Conservation (phyloP, 2,329 filamentous ascomycete species). For the Arthroderma sp. region DNA sequence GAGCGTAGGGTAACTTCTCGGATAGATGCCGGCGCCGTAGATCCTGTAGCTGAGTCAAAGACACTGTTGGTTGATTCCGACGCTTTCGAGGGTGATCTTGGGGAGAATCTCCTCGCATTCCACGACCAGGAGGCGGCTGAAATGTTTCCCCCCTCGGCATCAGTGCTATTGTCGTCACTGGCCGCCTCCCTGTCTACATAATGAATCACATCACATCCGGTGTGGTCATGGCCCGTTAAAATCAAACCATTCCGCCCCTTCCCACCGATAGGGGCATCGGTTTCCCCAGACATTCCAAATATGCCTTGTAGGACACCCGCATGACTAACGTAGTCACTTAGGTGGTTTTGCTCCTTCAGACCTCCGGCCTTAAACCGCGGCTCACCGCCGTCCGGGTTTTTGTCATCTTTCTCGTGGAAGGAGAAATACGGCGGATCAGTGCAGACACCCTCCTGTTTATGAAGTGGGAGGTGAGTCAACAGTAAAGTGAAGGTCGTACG, state of each 20-base stretch:
- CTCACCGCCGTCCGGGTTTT: constrained; percentile 16
- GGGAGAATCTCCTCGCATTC: constrained; percentile 25
- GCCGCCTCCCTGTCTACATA: constrained; percentile 51
- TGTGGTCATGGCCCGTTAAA: constrained; percentile 88
- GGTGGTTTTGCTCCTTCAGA: constrained; percentile 80
- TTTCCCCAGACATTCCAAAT: constrained; percentile 60
- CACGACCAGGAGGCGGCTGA: constrained; percentile 22
- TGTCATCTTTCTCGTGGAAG: constrained; percentile 61
- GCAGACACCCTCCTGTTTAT: constrained; percentile 72
- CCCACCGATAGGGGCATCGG: constrained; percentile 47
- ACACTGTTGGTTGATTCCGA: background rate
- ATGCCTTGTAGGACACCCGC: constrained; percentile 71
- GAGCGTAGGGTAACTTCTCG: constrained; percentile 87
- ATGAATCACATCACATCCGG: constrained; percentile 83
- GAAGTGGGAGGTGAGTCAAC: constrained; percentile 81
- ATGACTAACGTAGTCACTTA: constrained; percentile 57
- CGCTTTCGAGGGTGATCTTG: background rate
- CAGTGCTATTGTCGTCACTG: constrained; percentile 11
- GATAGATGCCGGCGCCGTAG: constrained; percentile 36
- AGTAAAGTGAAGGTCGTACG: constrained; percentile 63
- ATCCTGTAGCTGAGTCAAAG: background rate
- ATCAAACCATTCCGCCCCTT: constrained; percentile 63
- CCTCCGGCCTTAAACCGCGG: constrained; percentile 30
- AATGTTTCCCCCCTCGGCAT: background rate
- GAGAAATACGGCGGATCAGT: constrained; percentile 73